Base-by-base conservation (phyloP, 352 stramenopile genomes). In the Globisporangium viniferum region DNA sequence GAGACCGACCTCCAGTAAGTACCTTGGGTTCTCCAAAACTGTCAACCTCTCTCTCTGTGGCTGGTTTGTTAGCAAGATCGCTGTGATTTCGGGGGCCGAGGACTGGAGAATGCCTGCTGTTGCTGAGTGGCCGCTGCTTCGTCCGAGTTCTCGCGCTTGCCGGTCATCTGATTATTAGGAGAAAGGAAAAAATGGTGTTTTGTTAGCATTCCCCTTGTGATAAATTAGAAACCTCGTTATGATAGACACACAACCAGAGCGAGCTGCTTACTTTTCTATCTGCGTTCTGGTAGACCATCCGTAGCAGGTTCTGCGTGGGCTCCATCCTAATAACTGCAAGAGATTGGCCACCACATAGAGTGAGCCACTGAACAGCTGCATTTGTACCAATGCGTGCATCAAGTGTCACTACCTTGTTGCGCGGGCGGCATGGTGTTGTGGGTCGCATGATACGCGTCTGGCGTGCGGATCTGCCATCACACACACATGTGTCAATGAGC, bases 381-480 rank as follows among this genome's bases (percentile, higher is more conserved):
- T 56, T 31, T 56, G 49, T 20, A 56, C 3, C n/a, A 56, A 29
- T 8, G 49, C 9, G 49, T 56, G 8, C n/a, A 56, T 33, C 6
- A 8, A 24, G 49, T 33, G 5, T 33, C 72, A 90, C 85, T 73
- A 90, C 85, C 80, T 91, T 92, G 85, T 24, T 78, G 53, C 5
- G 62, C 39, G 41, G 80, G 79, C 18, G 85, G 83, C 80, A 86
- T 87, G 0, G 85, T 91, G 57, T 93, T 75, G 49, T 91, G 66
- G 51, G 81, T 93, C 60, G 85, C 85, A 31, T 88, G 64, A 63
- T 91, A 93, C 55, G 67, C 69, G 49, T 79, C 76, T 3, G 85
- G 85, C 0, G 75, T 74, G 44, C 78, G 65, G 15, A 93, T 93
- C 85, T 92, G 59, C 35, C 35, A 18, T 31, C 39, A 63, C 10